A percentile compares a stretch with the other conserved stretches of the same genome.
Conservation (phyloP, 192 early-diverging fungal genomes). For the Coemansia sp. region DNA sequence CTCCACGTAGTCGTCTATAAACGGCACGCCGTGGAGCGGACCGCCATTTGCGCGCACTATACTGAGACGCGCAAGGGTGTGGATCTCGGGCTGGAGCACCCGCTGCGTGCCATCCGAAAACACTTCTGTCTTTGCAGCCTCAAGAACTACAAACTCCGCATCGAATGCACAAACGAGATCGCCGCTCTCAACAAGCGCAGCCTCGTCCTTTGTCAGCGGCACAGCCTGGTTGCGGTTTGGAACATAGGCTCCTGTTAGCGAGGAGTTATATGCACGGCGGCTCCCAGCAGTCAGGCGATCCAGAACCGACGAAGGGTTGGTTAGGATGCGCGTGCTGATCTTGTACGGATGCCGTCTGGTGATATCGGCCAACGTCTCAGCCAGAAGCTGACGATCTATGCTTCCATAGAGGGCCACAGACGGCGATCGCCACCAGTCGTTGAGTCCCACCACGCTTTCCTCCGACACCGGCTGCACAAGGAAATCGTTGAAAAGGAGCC, state of each 20-base stretch:
- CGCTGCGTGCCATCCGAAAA: slow-evolving; percentile 90
- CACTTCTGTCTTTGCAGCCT: slow-evolving; percentile 85
- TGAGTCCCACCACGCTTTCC: slow-evolving; percentile 17
- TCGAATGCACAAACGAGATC: slow-evolving; percentile 72
- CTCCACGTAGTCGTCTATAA: slow-evolving; percentile 96
- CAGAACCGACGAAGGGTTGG: slow-evolving; percentile 25
- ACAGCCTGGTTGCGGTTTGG: slow-evolving; percentile 45
- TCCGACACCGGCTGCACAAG: slow-evolving; percentile 70
- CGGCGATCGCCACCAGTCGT: slow-evolving; percentile 47
- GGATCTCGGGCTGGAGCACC: slow-evolving; percentile 75
- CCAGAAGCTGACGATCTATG: slow-evolving; percentile 4
- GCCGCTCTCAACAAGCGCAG: slow-evolving; percentile 26
- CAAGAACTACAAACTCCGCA: slow-evolving; percentile 93
- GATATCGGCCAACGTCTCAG: not conserved
- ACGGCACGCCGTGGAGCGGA: slow-evolving; percentile 71
- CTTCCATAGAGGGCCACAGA: slow-evolving; percentile 38
- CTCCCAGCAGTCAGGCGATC: slow-evolving; percentile 8
- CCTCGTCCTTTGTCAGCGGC: slow-evolving; percentile 33
- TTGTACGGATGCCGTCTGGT: slow-evolving; percentile 20
- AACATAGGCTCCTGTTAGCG: not conserved
- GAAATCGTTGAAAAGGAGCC: slow-evolving; percentile 97
- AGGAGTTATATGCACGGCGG: slow-evolving; percentile 1
- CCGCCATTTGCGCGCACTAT: slow-evolving; percentile 82
- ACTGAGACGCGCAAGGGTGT: slow-evolving; percentile 87
- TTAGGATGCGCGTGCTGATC: slow-evolving; percentile 47